Evolutionary conservation across 805 yeast genomes (phyloP).

Genomic region (Starmerella bombi): DNA sequence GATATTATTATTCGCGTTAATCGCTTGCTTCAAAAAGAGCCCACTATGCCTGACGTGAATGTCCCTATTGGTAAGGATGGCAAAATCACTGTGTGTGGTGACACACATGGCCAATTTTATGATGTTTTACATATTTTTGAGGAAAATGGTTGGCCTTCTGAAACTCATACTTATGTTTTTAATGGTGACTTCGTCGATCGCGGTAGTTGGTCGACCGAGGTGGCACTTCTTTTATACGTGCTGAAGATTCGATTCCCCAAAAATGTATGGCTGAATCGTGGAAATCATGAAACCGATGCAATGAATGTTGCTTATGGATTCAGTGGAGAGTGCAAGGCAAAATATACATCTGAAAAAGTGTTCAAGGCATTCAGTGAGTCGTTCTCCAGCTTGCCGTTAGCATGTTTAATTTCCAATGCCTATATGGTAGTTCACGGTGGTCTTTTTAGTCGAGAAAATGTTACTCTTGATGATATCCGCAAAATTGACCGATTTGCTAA

Average conservation of each 20-base stretch:
- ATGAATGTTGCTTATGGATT: conserved; percentile 97
- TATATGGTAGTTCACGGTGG: conserved; percentile 95
- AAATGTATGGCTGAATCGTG: conserved; percentile 67
- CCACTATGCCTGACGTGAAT: conserved; percentile 60
- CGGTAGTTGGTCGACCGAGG: conserved; percentile 97
- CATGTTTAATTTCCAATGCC: conserved; percentile 61
- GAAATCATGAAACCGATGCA: conserved; percentile 92
- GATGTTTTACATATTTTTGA: conserved; percentile 71
- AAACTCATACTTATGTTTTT: conserved; percentile 63
- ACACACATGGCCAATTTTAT: conserved; percentile 92
- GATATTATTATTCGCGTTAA: conserved; percentile 66
- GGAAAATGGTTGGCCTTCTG: conserved; percentile 55
- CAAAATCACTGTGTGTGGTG: conserved; percentile 83
- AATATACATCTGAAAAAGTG: conserved; percentile 58
- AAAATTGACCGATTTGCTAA: conserved; percentile 46
- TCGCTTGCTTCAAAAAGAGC: conserved; percentile 49
- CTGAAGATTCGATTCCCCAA: conserved; percentile 66
- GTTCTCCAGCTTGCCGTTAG: conserved; percentile 75
- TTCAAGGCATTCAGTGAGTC: conserved; percentile 76
- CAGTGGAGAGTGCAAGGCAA: conserved; percentile 86
- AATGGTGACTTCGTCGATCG: conserved; percentile 97
- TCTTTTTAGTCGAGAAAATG: conserved; percentile 51
- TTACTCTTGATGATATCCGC: conserved; percentile 62
- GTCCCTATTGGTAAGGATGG: conserved; percentile 25
- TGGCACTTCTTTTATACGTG: conserved; percentile 65